These are phyloP conservation scores for Zygnema circumcarinatum DNA, from an alignment of 139 green algal species.

Conservation along the genomic window DNA sequence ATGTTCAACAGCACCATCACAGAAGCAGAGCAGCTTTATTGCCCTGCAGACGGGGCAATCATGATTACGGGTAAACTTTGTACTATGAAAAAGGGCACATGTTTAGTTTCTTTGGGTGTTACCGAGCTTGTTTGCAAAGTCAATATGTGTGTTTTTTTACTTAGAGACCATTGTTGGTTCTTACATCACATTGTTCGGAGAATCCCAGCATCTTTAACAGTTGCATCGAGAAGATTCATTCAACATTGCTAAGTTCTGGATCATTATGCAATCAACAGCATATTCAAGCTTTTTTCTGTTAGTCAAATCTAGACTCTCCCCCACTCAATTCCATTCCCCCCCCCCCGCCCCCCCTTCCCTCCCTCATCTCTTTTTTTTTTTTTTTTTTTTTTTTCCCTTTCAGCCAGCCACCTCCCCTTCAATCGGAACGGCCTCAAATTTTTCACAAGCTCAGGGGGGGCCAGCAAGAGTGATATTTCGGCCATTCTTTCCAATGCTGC, in stretches of 20 bases:
- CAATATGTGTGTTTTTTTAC: not conserved
- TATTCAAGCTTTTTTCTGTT: not conserved
- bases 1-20: slow-evolving; percentile 93
- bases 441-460: slow-evolving; percentile 72
- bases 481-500: slow-evolving; percentile 74
- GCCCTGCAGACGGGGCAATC: slow-evolving; percentile 67
- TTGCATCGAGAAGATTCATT: too few relatives aligned
- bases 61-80: slow-evolving; percentile 84
- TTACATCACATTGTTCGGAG: not conserved
- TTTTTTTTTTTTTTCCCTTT: not conserved
- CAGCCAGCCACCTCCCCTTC: slow-evolving; percentile 65
- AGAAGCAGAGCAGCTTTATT: slow-evolving; percentile 16
- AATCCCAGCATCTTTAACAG: too few relatives aligned
- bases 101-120: too few relatives aligned
- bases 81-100: too few relatives aligned
- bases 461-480: slow-evolving; percentile 87
- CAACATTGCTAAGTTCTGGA: too few relatives aligned
- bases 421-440: slow-evolving; percentile 83
- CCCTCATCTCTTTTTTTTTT: not conserved
- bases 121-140: not conserved
- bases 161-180: not conserved
- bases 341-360: not conserved
- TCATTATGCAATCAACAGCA: too few relatives aligned
- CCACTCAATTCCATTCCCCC: not conserved
- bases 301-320: not conserved